phyloP scores from a whole-genome alignment of 2,329 filamentous ascomycete species.

The Fusarium transvaalense region DNA sequence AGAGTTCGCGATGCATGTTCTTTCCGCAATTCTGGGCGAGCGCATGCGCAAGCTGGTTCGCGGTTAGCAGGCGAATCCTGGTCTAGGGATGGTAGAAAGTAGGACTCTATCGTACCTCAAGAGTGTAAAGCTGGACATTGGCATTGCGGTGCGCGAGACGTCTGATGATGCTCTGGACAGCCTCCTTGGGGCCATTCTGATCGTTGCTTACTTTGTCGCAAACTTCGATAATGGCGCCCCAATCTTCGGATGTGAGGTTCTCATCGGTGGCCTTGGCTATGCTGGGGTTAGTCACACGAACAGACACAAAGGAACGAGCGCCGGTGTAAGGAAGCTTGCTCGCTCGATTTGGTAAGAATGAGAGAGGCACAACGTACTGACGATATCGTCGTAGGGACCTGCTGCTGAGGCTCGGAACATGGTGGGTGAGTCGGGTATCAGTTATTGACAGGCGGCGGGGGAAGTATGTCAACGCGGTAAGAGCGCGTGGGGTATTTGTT shows the following conservation, averaged over 20 bases:
- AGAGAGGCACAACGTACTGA: slow-evolving; percentile 61
- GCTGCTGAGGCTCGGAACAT: slow-evolving; percentile 71
- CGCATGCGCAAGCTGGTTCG: slow-evolving; percentile 81
- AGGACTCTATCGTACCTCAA: slow-evolving; percentile 71
- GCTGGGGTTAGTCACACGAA: slow-evolving; percentile 35
- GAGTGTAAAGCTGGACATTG: slow-evolving; percentile 94
- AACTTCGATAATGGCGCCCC: slow-evolving; percentile 73
- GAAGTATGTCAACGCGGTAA: slow-evolving; percentile 10
- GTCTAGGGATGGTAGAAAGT: neutral
- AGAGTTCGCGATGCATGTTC: slow-evolving; percentile 87
- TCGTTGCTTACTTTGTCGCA: slow-evolving; percentile 71
- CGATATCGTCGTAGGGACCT: slow-evolving; percentile 70
- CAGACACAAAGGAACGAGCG: neutral
- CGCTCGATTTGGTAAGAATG: neutral
- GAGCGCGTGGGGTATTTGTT: slow-evolving; percentile 11
- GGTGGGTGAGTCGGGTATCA: slow-evolving; percentile 47
- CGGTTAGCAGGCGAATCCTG: slow-evolving; percentile 16
- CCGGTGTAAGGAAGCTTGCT: neutral
- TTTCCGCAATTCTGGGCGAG: slow-evolving; percentile 92
- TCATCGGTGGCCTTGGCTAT: slow-evolving; percentile 89
- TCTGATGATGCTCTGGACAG: slow-evolving; percentile 90
- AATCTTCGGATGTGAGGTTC: slow-evolving; percentile 89
- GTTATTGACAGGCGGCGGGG: slow-evolving; percentile 25
- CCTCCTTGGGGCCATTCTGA: slow-evolving; percentile 78
- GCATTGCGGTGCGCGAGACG: slow-evolving; percentile 92